These are phyloP conservation scores for Vanilla planifolia DNA, from an alignment of 106 monocot genomes.

Conservation along the genomic window DNA sequence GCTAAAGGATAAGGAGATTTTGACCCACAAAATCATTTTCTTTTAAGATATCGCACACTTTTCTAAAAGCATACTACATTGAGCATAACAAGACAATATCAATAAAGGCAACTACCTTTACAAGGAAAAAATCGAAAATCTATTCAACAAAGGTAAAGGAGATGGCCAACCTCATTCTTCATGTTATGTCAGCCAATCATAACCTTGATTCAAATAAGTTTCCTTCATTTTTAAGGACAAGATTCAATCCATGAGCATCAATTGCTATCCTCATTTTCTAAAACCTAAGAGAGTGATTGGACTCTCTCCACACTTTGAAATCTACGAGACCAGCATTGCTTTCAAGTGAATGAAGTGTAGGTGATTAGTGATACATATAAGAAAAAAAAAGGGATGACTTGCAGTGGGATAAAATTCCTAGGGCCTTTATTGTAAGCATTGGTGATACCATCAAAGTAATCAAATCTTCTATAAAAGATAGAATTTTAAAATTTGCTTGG, in stretches of 20 bases:
- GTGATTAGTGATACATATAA: conserved; percentile 55
- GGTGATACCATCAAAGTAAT: conserved; percentile 49
- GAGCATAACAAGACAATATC: neutral
- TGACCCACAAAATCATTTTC: conserved; percentile 30
- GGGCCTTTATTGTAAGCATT: conserved; percentile 39
- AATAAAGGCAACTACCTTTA: neutral
- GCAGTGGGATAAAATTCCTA: conserved; percentile 14
- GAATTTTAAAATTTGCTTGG: too few relatives aligned
- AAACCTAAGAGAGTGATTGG: conserved; percentile 34
- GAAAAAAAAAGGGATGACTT: conserved; percentile 31
- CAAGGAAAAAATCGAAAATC: neutral
- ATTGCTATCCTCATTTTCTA: conserved; percentile 47
- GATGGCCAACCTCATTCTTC: neutral
- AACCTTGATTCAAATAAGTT: neutral
- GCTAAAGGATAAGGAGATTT: conserved; percentile 11
- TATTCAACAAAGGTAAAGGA: neutral
- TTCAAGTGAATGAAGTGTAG: conserved; percentile 35
- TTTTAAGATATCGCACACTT: conserved; percentile 14
- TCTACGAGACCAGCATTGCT: conserved; percentile 21
- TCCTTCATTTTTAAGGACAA: too few relatives aligned
- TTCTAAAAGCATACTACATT: too few relatives aligned
- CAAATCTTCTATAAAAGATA: too few relatives aligned
- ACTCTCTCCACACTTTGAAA: conserved; percentile 39
- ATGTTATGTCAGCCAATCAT: neutral
- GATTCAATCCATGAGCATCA: conserved; percentile 37